Evolutionary conservation across 2,329 filamentous ascomycete species (phyloP).

Genomic region (Ophiocordyceps camponoti-saundersi): DNA sequence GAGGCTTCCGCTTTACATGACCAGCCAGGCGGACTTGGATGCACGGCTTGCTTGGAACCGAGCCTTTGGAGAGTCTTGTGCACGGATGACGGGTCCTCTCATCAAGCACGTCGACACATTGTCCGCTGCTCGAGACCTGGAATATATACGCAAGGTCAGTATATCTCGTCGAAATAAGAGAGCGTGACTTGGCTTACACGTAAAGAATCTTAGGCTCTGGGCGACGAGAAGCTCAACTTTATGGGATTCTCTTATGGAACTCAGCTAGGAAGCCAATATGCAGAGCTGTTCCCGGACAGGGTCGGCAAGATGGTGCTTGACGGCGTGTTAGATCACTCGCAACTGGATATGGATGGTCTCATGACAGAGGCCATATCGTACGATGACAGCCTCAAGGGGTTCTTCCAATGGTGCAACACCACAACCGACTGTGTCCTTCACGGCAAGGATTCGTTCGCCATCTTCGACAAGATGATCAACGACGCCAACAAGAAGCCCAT

Average conservation of each 20-base stretch:
- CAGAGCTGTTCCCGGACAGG: slow-evolving; percentile 23
- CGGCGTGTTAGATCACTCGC: slow-evolving; percentile 12
- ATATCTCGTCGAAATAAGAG: not conserved
- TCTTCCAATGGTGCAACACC: slow-evolving; percentile 1
- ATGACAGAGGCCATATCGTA: slow-evolving; percentile 1
- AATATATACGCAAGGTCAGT: slow-evolving; percentile 1
- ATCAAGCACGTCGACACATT: not conserved
- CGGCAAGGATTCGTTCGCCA: not conserved
- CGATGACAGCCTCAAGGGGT: slow-evolving; percentile 1
- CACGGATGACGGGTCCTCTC: not conserved
- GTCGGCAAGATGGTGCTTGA: slow-evolving; percentile 23
- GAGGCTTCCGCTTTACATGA: not conserved
- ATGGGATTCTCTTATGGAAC: slow-evolving; percentile 24
- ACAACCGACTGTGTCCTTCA: not conserved
- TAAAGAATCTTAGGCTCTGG: not conserved
- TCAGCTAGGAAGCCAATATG: slow-evolving; percentile 20
- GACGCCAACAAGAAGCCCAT: not conserved
- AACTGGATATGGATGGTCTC: not conserved
- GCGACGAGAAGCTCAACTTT: slow-evolving; percentile 8
- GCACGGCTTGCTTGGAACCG: not conserved
- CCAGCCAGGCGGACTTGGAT: not conserved
- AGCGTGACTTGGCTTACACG: not conserved
- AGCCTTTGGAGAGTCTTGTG: not conserved
- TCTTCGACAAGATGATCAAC: not conserved
- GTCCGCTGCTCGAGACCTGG: not conserved